Evolutionary conservation across 176 grass and related monocot genomes (phyloP), one percentile per base, ranked within the genome.

Genomic region (Cymbopogon citratus): DNA sequence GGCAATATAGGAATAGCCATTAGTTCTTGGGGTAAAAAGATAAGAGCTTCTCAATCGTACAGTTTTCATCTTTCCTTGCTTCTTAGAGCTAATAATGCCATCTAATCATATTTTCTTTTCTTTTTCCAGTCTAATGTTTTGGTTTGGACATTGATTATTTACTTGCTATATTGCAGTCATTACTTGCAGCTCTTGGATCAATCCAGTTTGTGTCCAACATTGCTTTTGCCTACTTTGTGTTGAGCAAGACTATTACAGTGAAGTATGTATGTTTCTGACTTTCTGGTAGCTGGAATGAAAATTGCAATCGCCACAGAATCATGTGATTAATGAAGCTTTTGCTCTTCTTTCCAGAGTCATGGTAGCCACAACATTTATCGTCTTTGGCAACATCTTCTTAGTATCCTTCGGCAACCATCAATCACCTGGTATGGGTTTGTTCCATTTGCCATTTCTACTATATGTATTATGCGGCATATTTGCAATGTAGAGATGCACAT

Each of bases 121-220:
- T 43, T 28, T 49, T 84, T 74, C 46, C 14, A 46, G 29, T 61
- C 13, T 40, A 40, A 23, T 44, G 24, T 67, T 66, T 61, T 41
- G 28, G 5, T 76, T 59, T 44, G 74, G 26, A 83, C 70, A 83
- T 56, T 86, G 33, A 71, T 59, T 76, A 23, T 59, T 80, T 76
- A 14, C 86, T 34, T 76, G 59, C 88, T 87, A 82, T 74, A 63
- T 89, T 93, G 87, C 89, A 95, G 96, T 98, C 92, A 72, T 92
- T 98, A 91, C 96, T 95, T 79, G 96, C 96, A 66, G 96, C 96
- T 88, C 87, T 98, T 67, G 96, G 96, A 79, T 98, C 96, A 65
- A 94, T 98, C 79, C 96, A 98, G 74, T 98, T 98, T 83, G 85
- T 98, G 75, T 98, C 92, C 41, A 98, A 98, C 77, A 95, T 98